Conservation (phyloP, 2,329 filamentous ascomycete genomes). For the Pseudogymnoascus sp. region DNA sequence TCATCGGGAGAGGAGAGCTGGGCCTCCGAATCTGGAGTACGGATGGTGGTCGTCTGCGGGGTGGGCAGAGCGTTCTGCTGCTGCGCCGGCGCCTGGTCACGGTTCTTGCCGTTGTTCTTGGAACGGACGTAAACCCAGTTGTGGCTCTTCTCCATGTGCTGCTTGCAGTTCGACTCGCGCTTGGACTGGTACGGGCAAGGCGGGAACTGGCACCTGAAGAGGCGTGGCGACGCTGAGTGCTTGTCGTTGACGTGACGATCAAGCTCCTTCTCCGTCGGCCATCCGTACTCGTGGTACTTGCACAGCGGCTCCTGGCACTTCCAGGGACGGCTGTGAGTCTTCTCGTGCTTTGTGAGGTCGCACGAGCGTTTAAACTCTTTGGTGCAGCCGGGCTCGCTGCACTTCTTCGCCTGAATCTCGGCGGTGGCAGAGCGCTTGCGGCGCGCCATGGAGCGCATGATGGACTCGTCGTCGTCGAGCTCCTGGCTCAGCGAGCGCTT, state of each 20-base stretch:
- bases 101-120: slow-evolving; percentile 77
- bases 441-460: slow-evolving; percentile 87
- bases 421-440: slow-evolving; percentile 89
- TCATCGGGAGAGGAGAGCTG: slow-evolving; percentile 23
- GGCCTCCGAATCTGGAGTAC: slow-evolving; percentile 48
- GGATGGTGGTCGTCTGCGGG: slow-evolving; percentile 46
- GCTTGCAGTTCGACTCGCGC: slow-evolving; percentile 93
- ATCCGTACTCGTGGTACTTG: slow-evolving; percentile 85
- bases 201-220: slow-evolving; percentile 75
- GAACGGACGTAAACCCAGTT: slow-evolving; percentile 84
- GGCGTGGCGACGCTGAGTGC: slow-evolving; percentile 69
- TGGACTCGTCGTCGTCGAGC: slow-evolving; percentile 69
- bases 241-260: slow-evolving; percentile 96
- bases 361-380: slow-evolving; percentile 97
- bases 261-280: slow-evolving; percentile 96
- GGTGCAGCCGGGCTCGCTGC: slow-evolving; percentile 65
- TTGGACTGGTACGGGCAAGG: slow-evolving; percentile 92
- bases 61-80: slow-evolving; percentile 44
- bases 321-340: slow-evolving; percentile 93
- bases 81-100: slow-evolving; percentile 36
- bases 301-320: slow-evolving; percentile 77
- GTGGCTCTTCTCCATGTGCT: slow-evolving; percentile 97
- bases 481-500: slow-evolving; percentile 62
- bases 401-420: slow-evolving; percentile 72
- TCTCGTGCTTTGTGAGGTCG: slow-evolving; percentile 95